Evolutionary conservation across 192 early-diverging fungal species (phyloP).

Genomic region (Dissophora globulifera): DNA sequence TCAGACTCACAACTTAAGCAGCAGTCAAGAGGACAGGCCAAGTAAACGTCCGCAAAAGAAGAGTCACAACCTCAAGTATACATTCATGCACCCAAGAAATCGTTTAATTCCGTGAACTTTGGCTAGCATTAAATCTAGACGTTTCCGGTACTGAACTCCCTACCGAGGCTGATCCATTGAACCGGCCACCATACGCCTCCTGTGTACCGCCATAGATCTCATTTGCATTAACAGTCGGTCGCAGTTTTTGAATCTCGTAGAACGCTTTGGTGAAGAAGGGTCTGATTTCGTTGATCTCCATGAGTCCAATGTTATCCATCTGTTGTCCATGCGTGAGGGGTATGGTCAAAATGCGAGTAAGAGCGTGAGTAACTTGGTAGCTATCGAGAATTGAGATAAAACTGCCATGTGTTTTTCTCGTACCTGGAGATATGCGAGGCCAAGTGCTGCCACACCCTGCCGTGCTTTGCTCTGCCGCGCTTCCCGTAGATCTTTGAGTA

Average conservation of each 20-base stretch:
- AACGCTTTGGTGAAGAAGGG: conserved; percentile 88
- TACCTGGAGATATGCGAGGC: conserved; percentile 77
- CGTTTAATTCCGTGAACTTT: conserved; percentile 8
- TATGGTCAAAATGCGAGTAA: too few relatives aligned
- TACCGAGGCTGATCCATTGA: conserved; percentile 8
- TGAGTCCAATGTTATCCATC: conserved; percentile 85
- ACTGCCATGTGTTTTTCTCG: conserved; percentile 6
- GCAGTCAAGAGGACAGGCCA: too few relatives aligned
- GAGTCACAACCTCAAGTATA: too few relatives aligned
- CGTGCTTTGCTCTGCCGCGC: conserved; percentile 83
- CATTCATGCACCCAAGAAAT: too few relatives aligned
- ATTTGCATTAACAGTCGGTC: conserved; percentile 2
- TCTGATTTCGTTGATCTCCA: conserved; percentile 95
- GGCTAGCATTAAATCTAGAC: conserved; percentile 9
- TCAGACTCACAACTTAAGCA: too few relatives aligned
- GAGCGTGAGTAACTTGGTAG: too few relatives aligned
- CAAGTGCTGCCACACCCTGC: conserved; percentile 72
- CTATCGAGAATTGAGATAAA: background rate
- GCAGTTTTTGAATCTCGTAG: conserved; percentile 71
- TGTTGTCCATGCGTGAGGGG: conserved; percentile 17
- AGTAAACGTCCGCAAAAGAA: too few relatives aligned
- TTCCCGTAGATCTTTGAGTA: conserved; percentile 89
- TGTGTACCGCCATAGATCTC: background rate
- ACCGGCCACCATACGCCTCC: background rate
- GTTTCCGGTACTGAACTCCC: conserved; percentile 12